These are phyloP conservation scores for Discostella pseudostelligera DNA, from an alignment of 108 stramenopile genomes.

Conservation along the genomic window DNA sequence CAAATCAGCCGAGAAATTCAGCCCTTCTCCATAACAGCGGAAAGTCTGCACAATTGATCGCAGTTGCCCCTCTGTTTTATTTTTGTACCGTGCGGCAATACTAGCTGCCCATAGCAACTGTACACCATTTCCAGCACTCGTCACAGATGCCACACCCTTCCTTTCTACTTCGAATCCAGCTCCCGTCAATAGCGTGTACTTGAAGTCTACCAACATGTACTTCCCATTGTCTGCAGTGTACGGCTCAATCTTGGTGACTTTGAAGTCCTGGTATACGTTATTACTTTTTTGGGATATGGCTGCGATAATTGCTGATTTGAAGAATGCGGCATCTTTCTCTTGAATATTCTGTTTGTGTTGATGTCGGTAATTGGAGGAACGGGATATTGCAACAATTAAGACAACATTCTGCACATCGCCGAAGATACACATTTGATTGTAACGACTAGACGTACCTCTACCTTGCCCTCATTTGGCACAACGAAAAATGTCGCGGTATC, in stretches of 20 bases:
- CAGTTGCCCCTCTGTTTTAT: constrained; percentile 69
- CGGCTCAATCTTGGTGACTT: constrained; percentile 81
- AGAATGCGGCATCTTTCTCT: constrained; percentile 60
- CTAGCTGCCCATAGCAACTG: constrained; percentile 85
- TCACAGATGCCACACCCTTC: constrained; percentile 83
- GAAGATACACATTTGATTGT: background rate
- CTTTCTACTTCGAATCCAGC: constrained; percentile 96
- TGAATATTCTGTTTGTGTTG: constrained; percentile 50
- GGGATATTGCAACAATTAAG: background rate
- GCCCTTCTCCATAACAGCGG: constrained; percentile 79
- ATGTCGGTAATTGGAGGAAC: background rate
- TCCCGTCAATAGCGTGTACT: constrained; percentile 92
- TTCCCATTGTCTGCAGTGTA: constrained; percentile 35
- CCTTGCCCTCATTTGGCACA: constrained; percentile 60
- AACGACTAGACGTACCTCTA: constrained; percentile 50
- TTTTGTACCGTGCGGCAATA: constrained; percentile 69
- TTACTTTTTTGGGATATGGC: constrained; percentile 85
- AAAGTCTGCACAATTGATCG: constrained; percentile 70
- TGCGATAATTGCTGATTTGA: constrained; percentile 63
- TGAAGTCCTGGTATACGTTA: constrained; percentile 93
- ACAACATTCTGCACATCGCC: background rate
- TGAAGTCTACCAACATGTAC: constrained; percentile 90
- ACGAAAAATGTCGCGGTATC: constrained; percentile 93
- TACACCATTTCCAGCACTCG: constrained; percentile 76
- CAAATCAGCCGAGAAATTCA: constrained; percentile 59